Evolutionary conservation across 2,329 filamentous ascomycete genomes (phyloP).

Genomic region (Plectosphaerella cucumerina): DNA sequence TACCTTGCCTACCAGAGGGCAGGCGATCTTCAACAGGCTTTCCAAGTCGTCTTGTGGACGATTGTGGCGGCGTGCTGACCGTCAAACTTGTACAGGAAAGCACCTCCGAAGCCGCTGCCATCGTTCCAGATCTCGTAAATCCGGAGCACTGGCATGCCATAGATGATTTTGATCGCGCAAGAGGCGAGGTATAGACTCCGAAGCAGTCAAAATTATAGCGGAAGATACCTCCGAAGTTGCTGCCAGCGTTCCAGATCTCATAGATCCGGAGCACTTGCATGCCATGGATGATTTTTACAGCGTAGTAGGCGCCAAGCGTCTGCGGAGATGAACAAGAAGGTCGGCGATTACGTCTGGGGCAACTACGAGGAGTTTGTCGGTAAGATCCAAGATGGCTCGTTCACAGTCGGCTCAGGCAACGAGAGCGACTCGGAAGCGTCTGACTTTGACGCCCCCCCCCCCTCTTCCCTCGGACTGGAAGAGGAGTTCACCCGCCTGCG

Average conservation of each 20-base stretch:
- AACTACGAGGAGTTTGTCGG: too few relatives aligned
- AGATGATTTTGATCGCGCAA: background rate
- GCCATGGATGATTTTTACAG: background rate
- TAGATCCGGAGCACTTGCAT: background rate
- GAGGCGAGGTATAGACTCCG: too few relatives aligned
- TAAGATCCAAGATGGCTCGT: too few relatives aligned
- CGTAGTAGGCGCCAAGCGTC: background rate
- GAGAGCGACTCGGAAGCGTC: too few relatives aligned
- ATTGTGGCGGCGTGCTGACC: background rate
- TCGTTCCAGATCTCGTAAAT: background rate
- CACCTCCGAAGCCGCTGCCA: background rate
- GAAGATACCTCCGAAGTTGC: background rate
- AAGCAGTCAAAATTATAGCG: background rate
- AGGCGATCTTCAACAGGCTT: too few relatives aligned
- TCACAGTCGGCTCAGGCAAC: too few relatives aligned
- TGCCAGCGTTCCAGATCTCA: background rate
- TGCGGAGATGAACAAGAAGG: too few relatives aligned
- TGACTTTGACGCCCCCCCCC: too few relatives aligned
- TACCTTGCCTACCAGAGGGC: too few relatives aligned
- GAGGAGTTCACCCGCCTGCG: too few relatives aligned
- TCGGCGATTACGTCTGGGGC: too few relatives aligned
- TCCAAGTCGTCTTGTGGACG: background rate
- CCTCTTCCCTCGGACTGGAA: too few relatives aligned
- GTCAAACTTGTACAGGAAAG: background rate
- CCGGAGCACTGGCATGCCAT: background rate